phyloP scores from a whole-genome alignment of 2,329 filamentous ascomycete species.

The Cladophialophora chaetospira region DNA sequence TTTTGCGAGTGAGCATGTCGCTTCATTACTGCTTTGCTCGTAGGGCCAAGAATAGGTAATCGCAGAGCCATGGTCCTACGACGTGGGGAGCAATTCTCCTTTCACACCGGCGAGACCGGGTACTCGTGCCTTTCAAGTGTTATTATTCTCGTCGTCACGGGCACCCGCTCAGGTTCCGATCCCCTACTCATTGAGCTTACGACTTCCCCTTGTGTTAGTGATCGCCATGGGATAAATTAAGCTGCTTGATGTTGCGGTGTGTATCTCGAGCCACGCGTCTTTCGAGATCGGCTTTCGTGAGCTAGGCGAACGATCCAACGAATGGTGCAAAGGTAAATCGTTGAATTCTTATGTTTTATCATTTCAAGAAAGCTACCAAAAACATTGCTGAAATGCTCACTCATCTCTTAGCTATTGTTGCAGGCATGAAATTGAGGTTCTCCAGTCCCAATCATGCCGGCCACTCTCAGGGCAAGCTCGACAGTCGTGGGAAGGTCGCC shows the following conservation, averaged over 20 bases:
- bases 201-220: background rate
- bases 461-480: constrained; percentile 15
- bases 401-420: constrained; percentile 20
- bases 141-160: background rate
- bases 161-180: background rate
- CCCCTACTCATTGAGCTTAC: background rate
- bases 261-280: background rate
- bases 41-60: too few species aligned
- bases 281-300: background rate
- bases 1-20: too few species aligned
- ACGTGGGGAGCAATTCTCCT: too few species aligned
- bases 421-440: constrained; percentile 26
- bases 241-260: background rate
- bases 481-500: constrained; percentile 14
- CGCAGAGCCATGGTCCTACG: too few species aligned
- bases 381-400: constrained; percentile 7
- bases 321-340: background rate
- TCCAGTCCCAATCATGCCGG: constrained; percentile 4
- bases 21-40: too few species aligned
- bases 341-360: constrained; percentile 5
- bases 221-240: background rate
- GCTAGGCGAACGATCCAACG: background rate
- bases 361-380: constrained; percentile 6
- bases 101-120: too few species aligned
- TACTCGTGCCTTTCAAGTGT: background rate